Evolutionary conservation across 2,329 filamentous ascomycete genomes (phyloP).

Genomic region (Teratosphaeria destructans): DNA sequence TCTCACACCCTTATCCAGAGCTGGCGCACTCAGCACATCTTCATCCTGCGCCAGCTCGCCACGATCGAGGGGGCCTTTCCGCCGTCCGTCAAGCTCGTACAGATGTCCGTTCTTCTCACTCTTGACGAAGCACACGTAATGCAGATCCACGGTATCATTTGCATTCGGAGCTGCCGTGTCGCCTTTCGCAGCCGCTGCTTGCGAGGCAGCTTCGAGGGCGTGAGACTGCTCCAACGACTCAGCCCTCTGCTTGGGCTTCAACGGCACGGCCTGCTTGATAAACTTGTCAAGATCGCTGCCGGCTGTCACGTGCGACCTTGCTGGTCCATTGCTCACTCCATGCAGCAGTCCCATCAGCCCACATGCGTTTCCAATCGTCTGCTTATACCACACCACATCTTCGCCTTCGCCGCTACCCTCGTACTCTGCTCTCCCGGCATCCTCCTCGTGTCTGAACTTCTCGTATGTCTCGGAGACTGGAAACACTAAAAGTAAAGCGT

Average conservation of each 20-base stretch:
- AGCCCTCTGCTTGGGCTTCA: constrained; percentile 57
- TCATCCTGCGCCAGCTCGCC: constrained; percentile 33
- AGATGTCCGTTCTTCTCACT: constrained; percentile 53
- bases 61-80: constrained; percentile 63
- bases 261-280: constrained; percentile 57
- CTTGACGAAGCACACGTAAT: constrained; percentile 94
- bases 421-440: constrained; percentile 55
- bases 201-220: constrained; percentile 68
- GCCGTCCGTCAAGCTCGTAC: constrained; percentile 70
- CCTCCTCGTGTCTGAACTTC: constrained; percentile 62
- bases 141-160: constrained; percentile 75
- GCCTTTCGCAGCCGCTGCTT: constrained; percentile 62
- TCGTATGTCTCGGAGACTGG: constrained; percentile 57
- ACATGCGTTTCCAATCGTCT: constrained; percentile 90
- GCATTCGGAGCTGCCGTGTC: constrained; percentile 71
- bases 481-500: constrained; percentile 45
- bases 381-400: constrained; percentile 84
- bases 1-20: constrained; percentile 58
- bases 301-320: constrained; percentile 48
- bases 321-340: constrained; percentile 66
- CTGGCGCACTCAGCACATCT: constrained; percentile 55
- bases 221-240: constrained; percentile 66
- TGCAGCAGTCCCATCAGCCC: constrained; percentile 84
- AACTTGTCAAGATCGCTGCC: constrained; percentile 54
- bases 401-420: constrained; percentile 55